phyloP scores from a whole-genome alignment of 495 filamentous ascomycete genomes.

The Aspergillus indologenus region DNA sequence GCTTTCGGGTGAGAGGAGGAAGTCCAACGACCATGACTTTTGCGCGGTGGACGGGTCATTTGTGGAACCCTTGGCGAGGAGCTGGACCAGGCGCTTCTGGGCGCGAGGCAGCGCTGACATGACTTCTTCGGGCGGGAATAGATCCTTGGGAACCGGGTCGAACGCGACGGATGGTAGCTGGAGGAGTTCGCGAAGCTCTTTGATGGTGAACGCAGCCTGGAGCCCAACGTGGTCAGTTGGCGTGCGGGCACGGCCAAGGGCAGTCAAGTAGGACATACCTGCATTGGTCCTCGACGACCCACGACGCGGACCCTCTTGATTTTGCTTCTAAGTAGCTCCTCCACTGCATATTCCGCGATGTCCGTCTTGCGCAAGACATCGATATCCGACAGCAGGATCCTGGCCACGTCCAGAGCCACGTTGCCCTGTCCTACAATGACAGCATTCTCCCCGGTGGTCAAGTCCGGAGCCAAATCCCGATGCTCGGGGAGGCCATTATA shows the following conservation, averaged over 20 bases:
- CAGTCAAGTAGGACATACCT: slow-evolving; percentile 62
- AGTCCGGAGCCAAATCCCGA: slow-evolving; percentile 68
- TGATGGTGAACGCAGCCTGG: slow-evolving; percentile 91
- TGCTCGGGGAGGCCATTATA: slow-evolving; percentile 94
- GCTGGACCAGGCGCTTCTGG: slow-evolving; percentile 70
- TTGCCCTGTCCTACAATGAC: slow-evolving; percentile 94
- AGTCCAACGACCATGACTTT: slow-evolving; percentile 81
- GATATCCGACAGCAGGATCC: slow-evolving; percentile 75
- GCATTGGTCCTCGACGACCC: slow-evolving; percentile 82
- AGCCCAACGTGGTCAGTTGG: background rate
- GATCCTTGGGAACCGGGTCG: slow-evolving; percentile 58
- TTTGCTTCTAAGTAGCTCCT: slow-evolving; percentile 65
- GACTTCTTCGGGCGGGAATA: slow-evolving; percentile 58
- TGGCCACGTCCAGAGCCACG: slow-evolving; percentile 89
- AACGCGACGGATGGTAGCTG: slow-evolving; percentile 72
- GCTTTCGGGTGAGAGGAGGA: slow-evolving; percentile 69
- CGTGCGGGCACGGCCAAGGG: slow-evolving; percentile 54
- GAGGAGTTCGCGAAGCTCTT: slow-evolving; percentile 84
- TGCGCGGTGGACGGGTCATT: slow-evolving; percentile 40
- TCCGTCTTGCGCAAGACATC: slow-evolving; percentile 76
- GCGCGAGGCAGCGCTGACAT: slow-evolving; percentile 65
- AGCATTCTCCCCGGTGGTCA: slow-evolving; percentile 76
- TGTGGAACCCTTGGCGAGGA: slow-evolving; percentile 70
- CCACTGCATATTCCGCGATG: slow-evolving; percentile 79
- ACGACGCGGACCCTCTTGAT: slow-evolving; percentile 80